A percentile compares a stretch with the other conserved stretches of the same genome.
phyloP scores from a whole-genome alignment of 2,329 filamentous ascomycete species.

The Fonsecaea pedrosoi region DNA sequence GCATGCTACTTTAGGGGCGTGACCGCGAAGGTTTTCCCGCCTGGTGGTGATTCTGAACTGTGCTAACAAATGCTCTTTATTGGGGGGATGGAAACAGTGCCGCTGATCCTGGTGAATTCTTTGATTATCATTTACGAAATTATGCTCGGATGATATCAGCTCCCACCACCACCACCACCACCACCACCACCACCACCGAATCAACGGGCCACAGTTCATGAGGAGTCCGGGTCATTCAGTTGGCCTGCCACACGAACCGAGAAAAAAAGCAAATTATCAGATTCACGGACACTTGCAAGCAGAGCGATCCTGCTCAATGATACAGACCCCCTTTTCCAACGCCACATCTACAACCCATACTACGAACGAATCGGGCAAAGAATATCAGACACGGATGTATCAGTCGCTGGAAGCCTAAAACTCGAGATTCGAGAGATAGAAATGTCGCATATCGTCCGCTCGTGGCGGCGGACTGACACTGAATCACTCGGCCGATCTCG shows the following conservation, averaged over 20 bases:
- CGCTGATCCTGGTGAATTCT: conserved; percentile 81
- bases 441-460: background rate
- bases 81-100: conserved; percentile 62
- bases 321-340: too few species aligned
- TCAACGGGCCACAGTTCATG: background rate
- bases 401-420: background rate
- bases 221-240: background rate
- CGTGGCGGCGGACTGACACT: background rate
- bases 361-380: background rate
- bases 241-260: background rate
- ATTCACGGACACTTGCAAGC: background rate
- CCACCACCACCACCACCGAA: background rate
- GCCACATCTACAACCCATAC: background rate
- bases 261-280: background rate
- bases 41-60: background rate
- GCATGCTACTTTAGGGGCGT: background rate
- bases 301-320: background rate
- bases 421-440: background rate
- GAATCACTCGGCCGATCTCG: background rate
- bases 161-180: background rate
- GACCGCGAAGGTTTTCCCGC: background rate
- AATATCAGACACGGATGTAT: background rate
- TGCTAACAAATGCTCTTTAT: background rate
- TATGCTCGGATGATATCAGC: background rate
- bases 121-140: conserved; percentile 25